Conservation (phyloP, 805 yeast species). For the Teunomyces lycoperdinae region DNA sequence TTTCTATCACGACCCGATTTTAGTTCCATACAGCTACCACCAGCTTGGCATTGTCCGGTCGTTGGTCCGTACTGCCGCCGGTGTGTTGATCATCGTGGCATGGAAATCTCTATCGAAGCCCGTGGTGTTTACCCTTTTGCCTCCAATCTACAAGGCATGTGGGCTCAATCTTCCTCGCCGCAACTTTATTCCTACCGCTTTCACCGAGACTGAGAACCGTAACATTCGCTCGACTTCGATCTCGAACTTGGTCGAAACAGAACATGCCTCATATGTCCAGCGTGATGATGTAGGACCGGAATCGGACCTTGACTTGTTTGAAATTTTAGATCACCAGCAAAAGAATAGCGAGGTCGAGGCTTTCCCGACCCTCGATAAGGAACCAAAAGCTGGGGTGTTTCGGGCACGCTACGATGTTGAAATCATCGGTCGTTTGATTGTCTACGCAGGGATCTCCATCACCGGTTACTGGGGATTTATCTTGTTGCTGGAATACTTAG, state of each 20-base stretch:
- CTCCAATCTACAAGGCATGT: slow-evolving; percentile 51
- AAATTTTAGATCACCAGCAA: slow-evolving; percentile 33
- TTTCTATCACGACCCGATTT: slow-evolving; percentile 24
- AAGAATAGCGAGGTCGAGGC: slow-evolving; percentile 5
- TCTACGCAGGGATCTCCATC: slow-evolving; percentile 77
- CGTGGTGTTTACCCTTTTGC: slow-evolving; percentile 52
- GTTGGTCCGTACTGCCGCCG: slow-evolving; percentile 52
- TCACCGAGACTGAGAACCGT: slow-evolving; percentile 26
- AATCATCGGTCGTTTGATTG: slow-evolving; percentile 69
- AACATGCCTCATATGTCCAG: slow-evolving; percentile 4
- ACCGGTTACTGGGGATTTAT: slow-evolving; percentile 48
- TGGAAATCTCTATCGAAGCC: slow-evolving; percentile 81
- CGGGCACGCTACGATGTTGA: slow-evolving; percentile 69
- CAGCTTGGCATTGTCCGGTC: slow-evolving; percentile 43
- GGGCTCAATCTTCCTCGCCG: slow-evolving; percentile 40
- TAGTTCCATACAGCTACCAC: slow-evolving; percentile 41
- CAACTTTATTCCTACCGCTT: slow-evolving; percentile 38
- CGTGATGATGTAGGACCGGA: slow-evolving; percentile 35
- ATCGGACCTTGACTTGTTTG: slow-evolving; percentile 41
- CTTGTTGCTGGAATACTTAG: slow-evolving; percentile 17
- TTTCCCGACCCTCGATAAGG: slow-evolving; percentile 29
- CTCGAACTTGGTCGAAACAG: slow-evolving; percentile 28
- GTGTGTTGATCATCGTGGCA: slow-evolving; percentile 55
- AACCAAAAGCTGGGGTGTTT: slow-evolving; percentile 43
- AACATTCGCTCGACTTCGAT: slow-evolving; percentile 39